Evolutionary conservation across 169 alveolate species (phyloP).

Genomic region (Toxoplasma gondii): DNA sequence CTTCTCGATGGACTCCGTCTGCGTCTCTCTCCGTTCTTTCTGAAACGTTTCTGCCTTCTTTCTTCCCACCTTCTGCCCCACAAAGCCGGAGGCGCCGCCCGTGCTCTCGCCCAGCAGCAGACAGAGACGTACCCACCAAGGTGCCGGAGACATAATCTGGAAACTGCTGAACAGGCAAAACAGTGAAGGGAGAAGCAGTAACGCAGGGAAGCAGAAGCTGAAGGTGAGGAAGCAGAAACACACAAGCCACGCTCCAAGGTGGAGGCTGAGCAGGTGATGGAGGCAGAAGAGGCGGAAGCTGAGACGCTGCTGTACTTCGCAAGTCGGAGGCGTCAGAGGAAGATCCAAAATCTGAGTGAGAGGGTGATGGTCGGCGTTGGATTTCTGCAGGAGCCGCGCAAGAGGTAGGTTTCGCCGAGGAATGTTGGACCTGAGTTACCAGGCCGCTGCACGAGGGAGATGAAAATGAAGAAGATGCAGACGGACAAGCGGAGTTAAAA

Average conservation of each 20-base stretch:
- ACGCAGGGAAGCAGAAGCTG: slow-evolving; percentile 32
- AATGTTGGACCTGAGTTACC: too few relatives aligned
- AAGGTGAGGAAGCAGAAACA: background rate
- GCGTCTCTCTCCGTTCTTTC: background rate
- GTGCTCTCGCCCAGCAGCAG: background rate
- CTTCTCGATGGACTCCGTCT: background rate
- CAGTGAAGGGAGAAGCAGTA: background rate
- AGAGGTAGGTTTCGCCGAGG: too few relatives aligned
- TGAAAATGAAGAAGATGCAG: background rate
- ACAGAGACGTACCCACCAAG: background rate
- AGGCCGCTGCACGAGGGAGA: background rate
- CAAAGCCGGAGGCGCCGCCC: background rate
- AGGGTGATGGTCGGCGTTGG: too few relatives aligned
- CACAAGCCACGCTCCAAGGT: background rate
- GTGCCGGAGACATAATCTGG: background rate
- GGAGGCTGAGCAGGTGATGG: background rate
- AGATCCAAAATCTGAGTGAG: background rate
- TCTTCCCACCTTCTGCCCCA: background rate
- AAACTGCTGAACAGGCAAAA: background rate
- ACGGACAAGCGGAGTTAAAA: background rate
- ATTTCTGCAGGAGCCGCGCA: too few relatives aligned
- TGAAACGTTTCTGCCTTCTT: too few relatives aligned
- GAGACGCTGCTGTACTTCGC: too few relatives aligned
- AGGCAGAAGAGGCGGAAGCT: background rate
- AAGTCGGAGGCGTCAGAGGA: background rate